A percentile compares a stretch with the other conserved stretches of the same genome.
These are phyloP conservation scores for Zygotorulaspora danielsina DNA, from an alignment of 805 yeast genomes.

Conservation along the genomic window DNA sequence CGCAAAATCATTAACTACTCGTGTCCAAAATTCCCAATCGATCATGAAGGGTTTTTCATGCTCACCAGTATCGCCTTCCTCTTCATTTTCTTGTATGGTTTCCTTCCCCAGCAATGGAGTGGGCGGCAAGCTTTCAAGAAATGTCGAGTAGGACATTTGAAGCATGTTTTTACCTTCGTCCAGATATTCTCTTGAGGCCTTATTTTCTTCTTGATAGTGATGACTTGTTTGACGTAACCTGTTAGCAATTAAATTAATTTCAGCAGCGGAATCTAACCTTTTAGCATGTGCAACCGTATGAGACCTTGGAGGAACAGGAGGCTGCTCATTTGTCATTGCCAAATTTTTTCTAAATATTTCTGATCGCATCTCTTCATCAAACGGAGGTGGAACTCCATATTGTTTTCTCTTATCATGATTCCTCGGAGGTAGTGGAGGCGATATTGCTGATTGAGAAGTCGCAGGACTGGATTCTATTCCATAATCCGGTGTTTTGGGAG, in stretches of 20 bases:
- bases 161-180: conserved; percentile 45
- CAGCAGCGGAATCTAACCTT: conserved; percentile 33
- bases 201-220: conserved; percentile 47
- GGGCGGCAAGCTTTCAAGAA: conserved; percentile 18
- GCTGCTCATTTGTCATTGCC: conserved; percentile 26
- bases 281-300: conserved; percentile 20
- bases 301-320: conserved; percentile 17
- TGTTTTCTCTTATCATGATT: conserved; percentile 16
- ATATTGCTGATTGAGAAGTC: conserved; percentile 9
- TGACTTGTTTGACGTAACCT: conserved; percentile 54
- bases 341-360: conserved; percentile 25
- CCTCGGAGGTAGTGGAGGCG: conserved; percentile 39
- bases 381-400: conserved; percentile 32
- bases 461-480: conserved; percentile 6
- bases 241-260: conserved; percentile 56
- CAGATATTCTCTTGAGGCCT: conserved; percentile 49
- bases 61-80: conserved; percentile 30
- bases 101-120: conserved; percentile 9
- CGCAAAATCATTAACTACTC: conserved; percentile 73
- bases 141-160: conserved; percentile 31
- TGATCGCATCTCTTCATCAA: conserved; percentile 30
- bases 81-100: conserved; percentile 10
- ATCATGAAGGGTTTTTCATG: conserved; percentile 37
- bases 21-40: conserved; percentile 88
- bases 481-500: conserved; percentile 7